Evolutionary conservation across 176 grass and related monocot species (phyloP), one percentile per base, ranked within the genome.

Genomic region (Alopecurus myosuroides): DNA sequence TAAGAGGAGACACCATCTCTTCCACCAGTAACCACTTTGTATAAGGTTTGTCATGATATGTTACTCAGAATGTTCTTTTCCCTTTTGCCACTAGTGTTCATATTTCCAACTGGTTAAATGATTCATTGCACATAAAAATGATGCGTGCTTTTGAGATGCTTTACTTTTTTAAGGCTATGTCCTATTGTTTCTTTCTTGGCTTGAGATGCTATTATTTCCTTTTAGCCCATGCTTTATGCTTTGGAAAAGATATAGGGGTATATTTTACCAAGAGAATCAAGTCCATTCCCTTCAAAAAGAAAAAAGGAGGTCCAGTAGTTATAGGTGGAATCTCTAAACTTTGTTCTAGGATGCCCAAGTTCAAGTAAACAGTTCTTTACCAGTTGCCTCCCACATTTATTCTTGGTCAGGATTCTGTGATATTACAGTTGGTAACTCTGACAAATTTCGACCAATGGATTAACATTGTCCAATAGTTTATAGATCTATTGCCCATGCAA

Each of bases 21-120:
- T 98, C 85, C 76, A 86, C 79, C 85, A 86, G 81, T 93, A 90
- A 86, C 88, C 51, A 86, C 78, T 86, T 76, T 95, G 89, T 93
- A 76, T 85, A 93, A 98, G 95, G 93, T 98, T 98, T 98, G 95
- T 95, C 42, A 91, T 95, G 91, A 92, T 90, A 85, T 97, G 84
- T 97, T 94, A 86, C 85, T 85, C 35, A n/a, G 85, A 83, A 93
- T 69, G 22, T 82, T 67, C 46, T 79, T 84, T 86, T 65, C 49
- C 6, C 34, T 81, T 60, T 87, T 65, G 80, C 13, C 4, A 12
- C 50, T 80, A 77, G 77, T 79, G 15, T 68, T 53, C 53, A 58
- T 76, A 34, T 82, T 87, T 70, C 67, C 4, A 41, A 85, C 56
- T 87, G 20, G 71, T 87, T 84, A 35, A 84, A 88, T 48, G 13